phyloP scores from a whole-genome alignment of 2,329 filamentous ascomycete genomes.

The Colletotrichum limetticola region DNA sequence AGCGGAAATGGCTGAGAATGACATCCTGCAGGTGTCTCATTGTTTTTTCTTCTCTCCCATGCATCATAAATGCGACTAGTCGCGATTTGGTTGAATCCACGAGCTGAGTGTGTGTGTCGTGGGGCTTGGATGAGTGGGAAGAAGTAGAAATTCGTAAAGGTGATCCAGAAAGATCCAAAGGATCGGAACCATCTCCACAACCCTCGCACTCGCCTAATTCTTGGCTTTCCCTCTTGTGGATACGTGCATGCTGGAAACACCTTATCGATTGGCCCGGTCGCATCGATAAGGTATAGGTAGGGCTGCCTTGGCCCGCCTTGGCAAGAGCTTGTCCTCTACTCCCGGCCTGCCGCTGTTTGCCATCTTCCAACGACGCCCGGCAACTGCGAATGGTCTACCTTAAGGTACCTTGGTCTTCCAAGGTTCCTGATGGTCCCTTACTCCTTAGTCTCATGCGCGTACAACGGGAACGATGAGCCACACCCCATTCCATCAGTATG shows the following conservation, averaged over 20 bases:
- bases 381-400: neutral
- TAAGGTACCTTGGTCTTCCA: too few species aligned
- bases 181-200: neutral
- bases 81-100: neutral
- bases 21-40: neutral
- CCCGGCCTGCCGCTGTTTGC: neutral
- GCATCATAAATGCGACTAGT: neutral
- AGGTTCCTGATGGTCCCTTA: neutral
- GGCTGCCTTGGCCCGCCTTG: slow-evolving; percentile 1
- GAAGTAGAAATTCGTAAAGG: neutral
- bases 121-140: neutral
- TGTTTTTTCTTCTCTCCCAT: neutral
- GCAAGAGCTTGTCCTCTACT: neutral
- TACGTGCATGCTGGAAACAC: neutral
- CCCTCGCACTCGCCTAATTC: slow-evolving; percentile 15
- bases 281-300: neutral
- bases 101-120: neutral
- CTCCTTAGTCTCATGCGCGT: neutral
- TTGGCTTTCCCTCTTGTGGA: neutral
- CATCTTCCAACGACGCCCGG: neutral
- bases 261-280: neutral
- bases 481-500: neutral
- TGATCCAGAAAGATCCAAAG: neutral
- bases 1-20: neutral
- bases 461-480: slow-evolving; percentile 5